Evolutionary conservation across 2,329 filamentous ascomycete species (phyloP).

Genomic region (Xylariaceae sp.): DNA sequence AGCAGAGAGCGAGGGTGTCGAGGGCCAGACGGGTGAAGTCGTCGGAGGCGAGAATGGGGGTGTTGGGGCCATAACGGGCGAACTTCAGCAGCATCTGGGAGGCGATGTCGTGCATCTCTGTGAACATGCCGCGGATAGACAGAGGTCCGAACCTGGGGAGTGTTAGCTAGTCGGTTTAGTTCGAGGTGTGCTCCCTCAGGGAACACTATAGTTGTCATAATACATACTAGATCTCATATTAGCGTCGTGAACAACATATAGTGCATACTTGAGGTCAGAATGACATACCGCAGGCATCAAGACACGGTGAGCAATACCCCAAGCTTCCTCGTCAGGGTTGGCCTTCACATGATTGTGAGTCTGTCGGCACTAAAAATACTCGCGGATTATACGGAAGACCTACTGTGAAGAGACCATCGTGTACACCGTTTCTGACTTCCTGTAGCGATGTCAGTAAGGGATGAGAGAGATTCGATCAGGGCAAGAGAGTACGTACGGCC

Average conservation of each 20-base stretch:
- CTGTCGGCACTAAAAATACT: not conserved
- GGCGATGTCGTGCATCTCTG: constrained; percentile 64
- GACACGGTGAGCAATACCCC: constrained; percentile 43
- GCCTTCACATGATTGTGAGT: constrained; percentile 31
- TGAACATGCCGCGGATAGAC: constrained; percentile 63
- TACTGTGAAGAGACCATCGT: constrained; percentile 64
- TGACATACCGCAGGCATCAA: constrained; percentile 25
- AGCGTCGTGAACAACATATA: constrained; percentile 2
- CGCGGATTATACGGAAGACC: constrained; percentile 8
- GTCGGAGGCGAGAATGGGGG: constrained; percentile 47
- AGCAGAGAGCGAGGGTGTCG: constrained; percentile 65
- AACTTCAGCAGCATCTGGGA: constrained; percentile 63
- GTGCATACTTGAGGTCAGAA: not conserved
- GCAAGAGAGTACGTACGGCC: constrained; percentile 26
- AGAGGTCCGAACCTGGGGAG: constrained; percentile 62
- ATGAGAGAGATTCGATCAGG: not conserved
- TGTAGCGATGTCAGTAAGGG: constrained; percentile 16
- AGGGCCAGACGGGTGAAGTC: constrained; percentile 53
- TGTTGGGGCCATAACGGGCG: constrained; percentile 55
- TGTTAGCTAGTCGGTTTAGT: constrained; percentile 43
- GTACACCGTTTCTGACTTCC: constrained; percentile 54
- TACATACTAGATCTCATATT: constrained; percentile 16
- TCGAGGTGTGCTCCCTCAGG: not conserved
- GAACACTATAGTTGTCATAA: not conserved
- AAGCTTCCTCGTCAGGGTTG: constrained; percentile 49